phyloP scores from a whole-genome alignment of 306 rosid species.

The Morella rubra region DNA sequence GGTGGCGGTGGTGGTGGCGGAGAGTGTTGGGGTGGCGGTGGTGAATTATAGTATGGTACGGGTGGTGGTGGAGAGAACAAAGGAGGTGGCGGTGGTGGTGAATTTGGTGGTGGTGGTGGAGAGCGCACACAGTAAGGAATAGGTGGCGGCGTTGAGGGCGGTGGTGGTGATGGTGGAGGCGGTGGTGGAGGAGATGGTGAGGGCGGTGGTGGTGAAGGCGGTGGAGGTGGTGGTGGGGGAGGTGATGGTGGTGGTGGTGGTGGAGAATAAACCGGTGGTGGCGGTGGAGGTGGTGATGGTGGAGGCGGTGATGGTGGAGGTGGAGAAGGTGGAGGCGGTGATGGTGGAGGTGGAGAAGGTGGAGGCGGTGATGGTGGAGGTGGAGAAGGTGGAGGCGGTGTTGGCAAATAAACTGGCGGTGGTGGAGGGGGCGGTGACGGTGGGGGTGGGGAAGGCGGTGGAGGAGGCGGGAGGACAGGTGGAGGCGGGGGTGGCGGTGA shows the following conservation, averaged over 20 bases:
- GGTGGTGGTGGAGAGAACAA: slow-evolving; percentile 32
- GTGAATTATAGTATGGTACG: slow-evolving; percentile 19
- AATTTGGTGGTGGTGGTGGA: slow-evolving; percentile 52
- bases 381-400: slow-evolving; percentile 33
- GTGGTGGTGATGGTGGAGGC: slow-evolving; percentile 46
- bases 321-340: slow-evolving; percentile 24
- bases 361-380: slow-evolving; percentile 14
- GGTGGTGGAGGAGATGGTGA: slow-evolving; percentile 35
- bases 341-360: slow-evolving; percentile 6
- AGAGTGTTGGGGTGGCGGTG: slow-evolving; percentile 27
- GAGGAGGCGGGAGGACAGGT: not conserved
- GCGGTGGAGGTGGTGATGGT: slow-evolving; percentile 33
- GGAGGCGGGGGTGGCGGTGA: slow-evolving; percentile 22
- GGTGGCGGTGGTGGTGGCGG: slow-evolving; percentile 27
- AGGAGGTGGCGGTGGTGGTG: slow-evolving; percentile 39
- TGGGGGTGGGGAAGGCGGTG: slow-evolving; percentile 31
- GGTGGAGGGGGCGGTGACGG: slow-evolving; percentile 32
- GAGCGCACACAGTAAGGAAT: slow-evolving; percentile 35
- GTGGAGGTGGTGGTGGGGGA: not conserved
- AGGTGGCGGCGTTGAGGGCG: slow-evolving; percentile 39
- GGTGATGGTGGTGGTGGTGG: slow-evolving; percentile 4
- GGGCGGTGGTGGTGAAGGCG: slow-evolving; percentile 9
- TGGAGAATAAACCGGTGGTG: slow-evolving; percentile 25
- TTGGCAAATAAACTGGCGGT: slow-evolving; percentile 25
- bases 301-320: slow-evolving; percentile 33